phyloP scores from a whole-genome alignment of 1,284 basidiomycete species.

The Boletellus dicymbophilus region DNA sequence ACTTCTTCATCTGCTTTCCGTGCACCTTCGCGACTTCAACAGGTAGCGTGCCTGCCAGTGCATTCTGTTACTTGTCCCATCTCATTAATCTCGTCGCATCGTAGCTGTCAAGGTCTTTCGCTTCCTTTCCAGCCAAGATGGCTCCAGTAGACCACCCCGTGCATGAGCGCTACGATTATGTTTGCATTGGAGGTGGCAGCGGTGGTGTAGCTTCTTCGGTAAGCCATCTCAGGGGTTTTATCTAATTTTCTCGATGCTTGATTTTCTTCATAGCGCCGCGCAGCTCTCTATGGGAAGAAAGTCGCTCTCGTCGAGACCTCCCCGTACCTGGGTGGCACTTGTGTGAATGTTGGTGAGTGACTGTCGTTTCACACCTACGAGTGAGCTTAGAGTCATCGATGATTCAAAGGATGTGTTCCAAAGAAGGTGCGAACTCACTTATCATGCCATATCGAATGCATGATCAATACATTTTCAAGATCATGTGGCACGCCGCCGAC shows the following conservation, averaged over 20 bases:
- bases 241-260: background rate
- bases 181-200: conserved; percentile 85
- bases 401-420: conserved; percentile 74
- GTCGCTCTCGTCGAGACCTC: conserved; percentile 88
- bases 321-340: conserved; percentile 88
- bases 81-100: conserved; percentile 1
- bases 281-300: conserved; percentile 92
- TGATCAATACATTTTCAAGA: conserved; percentile 45
- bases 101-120: conserved; percentile 54
- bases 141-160: conserved; percentile 69
- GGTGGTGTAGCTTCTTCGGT: conserved; percentile 81
- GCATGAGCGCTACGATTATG: conserved; percentile 65
- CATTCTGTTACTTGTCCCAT: conserved; percentile 9
- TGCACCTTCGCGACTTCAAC: conserved; percentile 28
- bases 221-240: conserved; percentile 7
- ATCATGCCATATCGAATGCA: conserved; percentile 9
- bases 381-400: conserved; percentile 7
- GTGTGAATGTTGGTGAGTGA: conserved; percentile 88
- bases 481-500: conserved; percentile 99
- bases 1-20: conserved; percentile 8
- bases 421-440: conserved; percentile 63
- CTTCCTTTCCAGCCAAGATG: conserved; percentile 49
- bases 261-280: conserved; percentile 60
- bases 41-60: conserved; percentile 23
- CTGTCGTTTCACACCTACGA: background rate